Evolutionary conservation across 305 asterid species (phyloP).

Genomic region (Fraxinus platypoda): DNA sequence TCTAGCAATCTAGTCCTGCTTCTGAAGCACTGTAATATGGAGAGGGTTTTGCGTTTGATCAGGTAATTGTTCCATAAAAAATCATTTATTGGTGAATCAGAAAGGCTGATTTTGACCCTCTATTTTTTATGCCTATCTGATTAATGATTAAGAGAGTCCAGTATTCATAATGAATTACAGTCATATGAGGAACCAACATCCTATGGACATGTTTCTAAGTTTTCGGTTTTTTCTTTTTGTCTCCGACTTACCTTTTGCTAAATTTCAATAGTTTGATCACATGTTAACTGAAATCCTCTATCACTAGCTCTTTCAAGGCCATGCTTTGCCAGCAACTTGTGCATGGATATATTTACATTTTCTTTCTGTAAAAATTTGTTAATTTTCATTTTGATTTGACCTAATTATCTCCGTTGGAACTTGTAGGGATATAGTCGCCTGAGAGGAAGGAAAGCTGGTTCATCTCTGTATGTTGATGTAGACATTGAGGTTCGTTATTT

Average conservation of each 20-base stretch:
- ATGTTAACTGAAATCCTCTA: neutral
- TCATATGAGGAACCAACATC: neutral
- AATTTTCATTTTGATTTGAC: neutral
- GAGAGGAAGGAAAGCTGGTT: slow-evolving; percentile 96
- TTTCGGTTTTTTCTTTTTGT: neutral
- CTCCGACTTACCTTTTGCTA: neutral
- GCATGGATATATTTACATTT: neutral
- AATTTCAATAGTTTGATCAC: neutral
- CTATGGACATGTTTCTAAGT: neutral
- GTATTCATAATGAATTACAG: neutral
- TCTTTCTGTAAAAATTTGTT: neutral
- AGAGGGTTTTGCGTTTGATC: neutral
- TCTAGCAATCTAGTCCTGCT: neutral
- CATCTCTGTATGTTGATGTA: slow-evolving; percentile 87
- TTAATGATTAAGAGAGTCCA: neutral
- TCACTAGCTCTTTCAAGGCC: neutral
- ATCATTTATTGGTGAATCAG: neutral
- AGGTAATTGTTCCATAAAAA: neutral
- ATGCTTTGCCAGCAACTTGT: neutral
- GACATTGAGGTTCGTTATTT: slow-evolving; percentile 66
- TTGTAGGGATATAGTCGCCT: slow-evolving; percentile 79
- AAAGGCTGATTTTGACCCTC: neutral
- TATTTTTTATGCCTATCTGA: neutral
- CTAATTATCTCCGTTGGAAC: slow-evolving; percentile 23
- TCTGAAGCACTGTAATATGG: neutral